Evolutionary conservation across 495 filamentous ascomycete species (phyloP).

Genomic region (Hamigera avellanea): DNA sequence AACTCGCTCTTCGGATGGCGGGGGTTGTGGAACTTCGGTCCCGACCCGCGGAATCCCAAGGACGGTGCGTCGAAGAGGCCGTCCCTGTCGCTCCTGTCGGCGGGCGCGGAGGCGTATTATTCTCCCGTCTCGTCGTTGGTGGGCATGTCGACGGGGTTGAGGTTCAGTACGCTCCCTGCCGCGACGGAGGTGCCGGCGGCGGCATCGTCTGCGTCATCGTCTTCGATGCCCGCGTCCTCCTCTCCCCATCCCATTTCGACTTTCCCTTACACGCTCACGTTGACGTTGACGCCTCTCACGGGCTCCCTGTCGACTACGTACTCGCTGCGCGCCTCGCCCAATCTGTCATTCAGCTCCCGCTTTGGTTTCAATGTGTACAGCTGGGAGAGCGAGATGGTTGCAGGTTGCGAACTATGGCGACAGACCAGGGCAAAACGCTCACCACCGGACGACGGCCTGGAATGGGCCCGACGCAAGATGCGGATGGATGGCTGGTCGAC

Average conservation of each 20-base stretch:
- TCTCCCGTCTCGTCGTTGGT: constrained; percentile 83
- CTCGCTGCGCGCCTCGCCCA: constrained; percentile 69
- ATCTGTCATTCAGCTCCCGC: constrained; percentile 72
- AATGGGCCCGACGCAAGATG: constrained; percentile 35
- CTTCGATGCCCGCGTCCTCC: constrained; percentile 48
- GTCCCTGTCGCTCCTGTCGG: constrained; percentile 45
- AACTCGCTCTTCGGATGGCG: constrained; percentile 78
- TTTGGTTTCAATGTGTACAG: constrained; percentile 98
- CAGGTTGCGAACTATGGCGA: constrained; percentile 86
- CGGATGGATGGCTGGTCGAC: constrained; percentile 18
- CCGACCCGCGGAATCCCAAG: constrained; percentile 46
- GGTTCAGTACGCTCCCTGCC: constrained; percentile 84
- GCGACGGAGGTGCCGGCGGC: constrained; percentile 46
- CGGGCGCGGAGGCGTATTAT: constrained; percentile 92
- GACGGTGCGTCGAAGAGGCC: constrained; percentile 6
- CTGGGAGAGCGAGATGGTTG: constrained; percentile 86
- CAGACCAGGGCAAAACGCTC: constrained; percentile 24
- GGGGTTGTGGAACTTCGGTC: constrained; percentile 89
- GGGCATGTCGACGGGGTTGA: constrained; percentile 67
- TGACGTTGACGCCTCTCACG: constrained; percentile 86
- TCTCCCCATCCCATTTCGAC: constrained; percentile 27
- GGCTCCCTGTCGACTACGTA: constrained; percentile 85
- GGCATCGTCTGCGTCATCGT: constrained; percentile 13
- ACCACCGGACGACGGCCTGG: constrained; percentile 28
- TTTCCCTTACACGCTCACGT: constrained; percentile 83